phyloP scores from a whole-genome alignment of 768 basidiomycete genomes.

The Serendipita sp. region DNA sequence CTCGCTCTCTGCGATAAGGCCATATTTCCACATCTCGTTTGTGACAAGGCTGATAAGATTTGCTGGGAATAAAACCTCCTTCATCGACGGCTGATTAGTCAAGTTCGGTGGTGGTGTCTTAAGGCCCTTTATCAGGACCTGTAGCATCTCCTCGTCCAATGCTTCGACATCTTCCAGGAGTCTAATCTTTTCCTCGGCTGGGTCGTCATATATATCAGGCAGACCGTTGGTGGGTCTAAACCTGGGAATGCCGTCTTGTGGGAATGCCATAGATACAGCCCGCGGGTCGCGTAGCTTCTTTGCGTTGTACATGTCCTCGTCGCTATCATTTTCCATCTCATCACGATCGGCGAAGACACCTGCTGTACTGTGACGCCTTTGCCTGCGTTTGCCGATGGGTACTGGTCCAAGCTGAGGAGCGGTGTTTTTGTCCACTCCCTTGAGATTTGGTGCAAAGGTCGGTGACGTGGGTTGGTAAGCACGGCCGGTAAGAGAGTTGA shows the following conservation, averaged over 20 bases:
- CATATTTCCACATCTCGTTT: conserved; percentile 99
- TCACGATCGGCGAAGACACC: conserved; percentile 49
- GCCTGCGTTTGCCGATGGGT: conserved; percentile 37
- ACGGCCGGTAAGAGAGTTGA: conserved; percentile 69
- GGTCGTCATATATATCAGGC: conserved; percentile 68
- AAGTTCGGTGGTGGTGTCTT: conserved; percentile 86
- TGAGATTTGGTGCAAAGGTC: conserved; percentile 68
- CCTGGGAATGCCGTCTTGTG: conserved; percentile 60
- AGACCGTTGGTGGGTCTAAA: conserved; percentile 46
- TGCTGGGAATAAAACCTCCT: conserved; percentile 97
- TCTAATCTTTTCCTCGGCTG: conserved; percentile 87
- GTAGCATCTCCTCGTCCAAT: conserved; percentile 84
- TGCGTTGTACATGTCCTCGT: conserved; percentile 55
- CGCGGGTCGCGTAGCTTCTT: conserved; percentile 66
- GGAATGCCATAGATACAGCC: conserved; percentile 77
- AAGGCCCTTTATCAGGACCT: conserved; percentile 75
- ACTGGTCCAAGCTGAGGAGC: conserved; percentile 17
- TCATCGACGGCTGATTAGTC: conserved; percentile 81
- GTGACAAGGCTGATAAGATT: conserved; percentile 93
- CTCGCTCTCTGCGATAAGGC: conserved; percentile 91
- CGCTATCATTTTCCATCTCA: conserved; percentile 50
- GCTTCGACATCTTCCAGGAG: conserved; percentile 81
- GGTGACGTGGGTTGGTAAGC: conserved; percentile 64
- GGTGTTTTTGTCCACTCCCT: conserved; percentile 37
- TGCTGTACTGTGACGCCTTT: conserved; percentile 74